Conservation (phyloP, 148 eudicot species). For the Cornus controversa region DNA sequence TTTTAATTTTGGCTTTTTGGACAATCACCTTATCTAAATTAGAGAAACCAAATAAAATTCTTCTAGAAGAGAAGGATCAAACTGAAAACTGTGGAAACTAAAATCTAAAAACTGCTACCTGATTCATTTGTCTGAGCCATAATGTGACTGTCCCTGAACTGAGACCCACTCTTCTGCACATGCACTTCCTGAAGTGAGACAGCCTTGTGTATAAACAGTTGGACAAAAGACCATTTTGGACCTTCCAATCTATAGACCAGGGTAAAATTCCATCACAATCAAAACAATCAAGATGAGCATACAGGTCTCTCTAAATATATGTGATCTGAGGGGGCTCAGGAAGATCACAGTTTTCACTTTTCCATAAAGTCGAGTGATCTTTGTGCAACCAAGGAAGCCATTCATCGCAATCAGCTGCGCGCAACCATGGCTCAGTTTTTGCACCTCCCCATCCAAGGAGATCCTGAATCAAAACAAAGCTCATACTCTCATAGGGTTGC, state of each 20-base stretch:
- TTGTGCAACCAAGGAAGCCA: slow-evolving; percentile 76
- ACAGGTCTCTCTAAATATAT: slow-evolving; percentile 32
- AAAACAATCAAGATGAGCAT: slow-evolving; percentile 21
- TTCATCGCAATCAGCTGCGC: slow-evolving; percentile 62
- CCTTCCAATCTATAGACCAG: slow-evolving; percentile 34
- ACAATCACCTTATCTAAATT: not conserved
- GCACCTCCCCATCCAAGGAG: slow-evolving; percentile 51
- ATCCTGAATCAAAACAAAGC: slow-evolving; percentile 37
- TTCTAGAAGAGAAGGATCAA: not conserved
- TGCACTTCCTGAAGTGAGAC: slow-evolving; percentile 27
- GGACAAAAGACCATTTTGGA: slow-evolving; percentile 20
- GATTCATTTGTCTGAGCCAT: slow-evolving; percentile 15
- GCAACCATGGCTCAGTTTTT: slow-evolving; percentile 83
- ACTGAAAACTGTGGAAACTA: not conserved
- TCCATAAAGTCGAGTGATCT: slow-evolving; percentile 64
- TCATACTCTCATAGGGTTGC: slow-evolving; percentile 31
- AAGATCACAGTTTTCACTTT: slow-evolving; percentile 88
- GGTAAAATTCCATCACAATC: slow-evolving; percentile 32
- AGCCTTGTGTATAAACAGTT: slow-evolving; percentile 7
- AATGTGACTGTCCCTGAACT: slow-evolving; percentile 20
- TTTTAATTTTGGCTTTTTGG: too few species aligned
- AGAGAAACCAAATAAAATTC: not conserved
- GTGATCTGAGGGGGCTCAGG: slow-evolving; percentile 64
- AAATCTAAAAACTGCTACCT: slow-evolving; percentile 34
- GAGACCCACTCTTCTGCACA: slow-evolving; percentile 29